These are phyloP conservation scores for Tagetes erecta DNA, from an alignment of 129 eudicot genomes.

Conservation along the genomic window DNA sequence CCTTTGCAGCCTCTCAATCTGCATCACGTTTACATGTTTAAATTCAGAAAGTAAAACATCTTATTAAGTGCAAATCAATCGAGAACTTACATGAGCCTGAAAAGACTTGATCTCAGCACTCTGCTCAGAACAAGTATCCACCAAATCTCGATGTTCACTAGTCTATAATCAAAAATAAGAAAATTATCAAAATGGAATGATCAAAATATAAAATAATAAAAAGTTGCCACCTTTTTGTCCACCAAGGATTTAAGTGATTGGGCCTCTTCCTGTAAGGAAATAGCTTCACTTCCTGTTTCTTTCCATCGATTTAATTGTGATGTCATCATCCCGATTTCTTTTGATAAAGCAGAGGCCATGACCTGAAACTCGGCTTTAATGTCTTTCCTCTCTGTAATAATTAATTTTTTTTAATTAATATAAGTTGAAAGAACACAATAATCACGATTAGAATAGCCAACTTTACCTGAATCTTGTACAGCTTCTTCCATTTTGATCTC, in stretches of 20 bases:
- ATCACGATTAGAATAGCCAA: conserved; percentile 3
- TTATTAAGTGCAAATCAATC: conserved; percentile 1
- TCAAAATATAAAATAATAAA: background rate
- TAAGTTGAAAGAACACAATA: background rate
- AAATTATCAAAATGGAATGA: conserved; percentile 20
- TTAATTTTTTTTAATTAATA: conserved; percentile 19
- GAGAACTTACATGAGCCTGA: conserved; percentile 59
- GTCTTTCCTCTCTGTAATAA: conserved; percentile 70
- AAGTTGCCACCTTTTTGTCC: conserved; percentile 52
- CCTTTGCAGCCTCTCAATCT: conserved; percentile 77
- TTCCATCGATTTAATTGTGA: conserved; percentile 84
- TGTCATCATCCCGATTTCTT: conserved; percentile 89
- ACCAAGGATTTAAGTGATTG: conserved; percentile 59
- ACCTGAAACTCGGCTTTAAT: conserved; percentile 82
- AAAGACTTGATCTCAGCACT: conserved; percentile 58
- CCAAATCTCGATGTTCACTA: conserved; percentile 58
- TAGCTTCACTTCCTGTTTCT: conserved; percentile 69
- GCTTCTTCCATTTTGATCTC: conserved; percentile 94
- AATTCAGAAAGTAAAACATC: background rate
- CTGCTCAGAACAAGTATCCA: conserved; percentile 60
- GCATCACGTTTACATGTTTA: conserved; percentile 28
- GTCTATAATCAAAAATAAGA: conserved; percentile 46
- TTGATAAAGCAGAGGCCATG: conserved; percentile 86
- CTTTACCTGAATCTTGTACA: conserved; percentile 86
- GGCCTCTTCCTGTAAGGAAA: conserved; percentile 61